These are phyloP conservation scores for Penicillium sp. DNA, from an alignment of 2,329 filamentous ascomycete genomes.

Conservation along the genomic window DNA sequence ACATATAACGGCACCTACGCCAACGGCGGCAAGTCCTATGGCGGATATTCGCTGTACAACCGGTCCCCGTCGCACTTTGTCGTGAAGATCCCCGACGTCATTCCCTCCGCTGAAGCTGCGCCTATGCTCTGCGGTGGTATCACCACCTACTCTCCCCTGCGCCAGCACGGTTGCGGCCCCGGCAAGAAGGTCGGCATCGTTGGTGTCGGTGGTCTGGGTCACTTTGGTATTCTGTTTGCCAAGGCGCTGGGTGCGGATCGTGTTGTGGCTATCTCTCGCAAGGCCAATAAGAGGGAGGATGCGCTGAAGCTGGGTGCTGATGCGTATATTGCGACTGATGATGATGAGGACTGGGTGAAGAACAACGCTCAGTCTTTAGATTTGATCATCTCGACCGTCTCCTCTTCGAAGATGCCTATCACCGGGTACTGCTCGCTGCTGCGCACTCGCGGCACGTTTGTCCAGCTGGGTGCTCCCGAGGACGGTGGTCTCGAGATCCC, in stretches of 20 bases:
- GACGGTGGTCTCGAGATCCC: slow-evolving; percentile 55
- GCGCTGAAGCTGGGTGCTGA: slow-evolving; percentile 58
- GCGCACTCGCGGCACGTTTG: slow-evolving; percentile 39
- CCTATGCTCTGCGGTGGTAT: slow-evolving; percentile 78
- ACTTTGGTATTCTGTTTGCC: slow-evolving; percentile 70
- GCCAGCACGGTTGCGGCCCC: slow-evolving; percentile 65
- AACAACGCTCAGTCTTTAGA: slow-evolving; percentile 53
- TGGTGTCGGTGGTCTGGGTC: slow-evolving; percentile 71
- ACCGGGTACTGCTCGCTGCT: slow-evolving; percentile 20
- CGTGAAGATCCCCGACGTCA: slow-evolving; percentile 55
- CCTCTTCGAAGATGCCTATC: slow-evolving; percentile 47
- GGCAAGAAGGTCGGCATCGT: slow-evolving; percentile 71
- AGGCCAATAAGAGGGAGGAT: slow-evolving; percentile 53
- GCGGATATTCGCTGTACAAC: slow-evolving; percentile 64
- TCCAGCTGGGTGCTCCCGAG: slow-evolving; percentile 69
- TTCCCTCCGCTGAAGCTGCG: slow-evolving; percentile 55
- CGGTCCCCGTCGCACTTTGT: slow-evolving; percentile 61
- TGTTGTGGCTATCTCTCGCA: slow-evolving; percentile 58
- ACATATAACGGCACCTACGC: slow-evolving; percentile 34
- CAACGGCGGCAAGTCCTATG: slow-evolving; percentile 65
- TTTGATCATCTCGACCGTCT: slow-evolving; percentile 59
- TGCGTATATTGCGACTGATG: slow-evolving; percentile 57
- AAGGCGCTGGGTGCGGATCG: slow-evolving; percentile 66
- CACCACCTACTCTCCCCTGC: slow-evolving; percentile 70
- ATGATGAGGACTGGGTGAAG: slow-evolving; percentile 55